phyloP scores from a whole-genome alignment of 306 rosid genomes.

The Ormosia emarginata region DNA sequence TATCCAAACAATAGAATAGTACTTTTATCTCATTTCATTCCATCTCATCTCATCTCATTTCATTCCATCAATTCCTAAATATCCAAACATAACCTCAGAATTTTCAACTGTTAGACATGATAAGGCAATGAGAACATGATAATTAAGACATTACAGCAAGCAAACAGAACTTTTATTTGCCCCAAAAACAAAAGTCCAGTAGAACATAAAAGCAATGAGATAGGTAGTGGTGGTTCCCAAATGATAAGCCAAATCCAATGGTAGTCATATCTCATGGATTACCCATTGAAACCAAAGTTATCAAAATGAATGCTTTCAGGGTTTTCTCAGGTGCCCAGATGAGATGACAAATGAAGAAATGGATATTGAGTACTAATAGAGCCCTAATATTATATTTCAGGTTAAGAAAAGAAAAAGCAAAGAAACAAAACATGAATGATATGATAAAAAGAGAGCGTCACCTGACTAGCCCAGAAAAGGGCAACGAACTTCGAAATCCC shows the following conservation, averaged over 20 bases:
- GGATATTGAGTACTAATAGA: background rate
- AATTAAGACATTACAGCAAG: background rate
- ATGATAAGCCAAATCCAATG: no score
- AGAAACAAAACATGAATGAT: background rate
- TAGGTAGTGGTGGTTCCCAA: background rate
- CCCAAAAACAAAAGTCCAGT: background rate
- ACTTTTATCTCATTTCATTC: no score
- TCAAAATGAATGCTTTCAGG: background rate
- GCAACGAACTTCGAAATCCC: slow-evolving; percentile 53
- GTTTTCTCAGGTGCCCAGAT: background rate
- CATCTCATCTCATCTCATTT: no score
- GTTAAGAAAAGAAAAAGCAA: background rate
- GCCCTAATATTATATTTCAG: background rate
- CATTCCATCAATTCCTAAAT: no score
- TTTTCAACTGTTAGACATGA: background rate
- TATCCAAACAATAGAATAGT: no score
- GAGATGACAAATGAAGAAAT: background rate
- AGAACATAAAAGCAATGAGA: background rate
- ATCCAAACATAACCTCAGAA: no score
- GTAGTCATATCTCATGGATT: background rate
- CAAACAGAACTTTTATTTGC: background rate
- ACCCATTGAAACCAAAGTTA: background rate
- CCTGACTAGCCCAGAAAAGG: slow-evolving; percentile 71
- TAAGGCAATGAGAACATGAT: no score
- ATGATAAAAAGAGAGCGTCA: background rate